A percentile compares a stretch with the other conserved stretches of the same genome.
These are phyloP conservation scores for Colletotrichum tropicicola DNA, from an alignment of 2,329 filamentous ascomycete genomes.

Conservation along the genomic window DNA sequence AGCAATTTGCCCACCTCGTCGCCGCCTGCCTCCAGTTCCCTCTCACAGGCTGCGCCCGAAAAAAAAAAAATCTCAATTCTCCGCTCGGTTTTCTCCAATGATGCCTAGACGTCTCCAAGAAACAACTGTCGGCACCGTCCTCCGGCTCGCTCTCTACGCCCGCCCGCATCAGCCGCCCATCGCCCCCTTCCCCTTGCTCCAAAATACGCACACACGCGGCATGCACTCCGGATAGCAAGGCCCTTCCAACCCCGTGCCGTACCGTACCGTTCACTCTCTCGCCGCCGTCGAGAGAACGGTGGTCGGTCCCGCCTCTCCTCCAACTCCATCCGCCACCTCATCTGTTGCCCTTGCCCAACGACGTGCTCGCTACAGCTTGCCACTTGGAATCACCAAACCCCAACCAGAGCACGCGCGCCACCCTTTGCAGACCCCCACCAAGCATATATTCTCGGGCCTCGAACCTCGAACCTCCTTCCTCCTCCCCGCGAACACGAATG, in stretches of 20 bases:
- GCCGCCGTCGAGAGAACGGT: not conserved
- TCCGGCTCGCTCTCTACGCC: not conserved
- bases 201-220: not conserved
- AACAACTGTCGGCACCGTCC: not conserved
- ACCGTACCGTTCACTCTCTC: not conserved
- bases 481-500: not conserved
- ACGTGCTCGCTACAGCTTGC: slow-evolving; percentile 4
- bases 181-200: not conserved
- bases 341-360: not conserved
- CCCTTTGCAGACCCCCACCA: not conserved
- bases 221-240: not conserved
- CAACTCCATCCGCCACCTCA: not conserved
- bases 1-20: slow-evolving; percentile 17
- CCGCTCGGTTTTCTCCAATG: slow-evolving; percentile 5
- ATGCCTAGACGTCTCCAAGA: not conserved
- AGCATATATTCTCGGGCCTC: not conserved
- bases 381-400: not conserved
- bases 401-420: not conserved
- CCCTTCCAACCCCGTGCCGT: not conserved
- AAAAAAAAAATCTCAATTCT: slow-evolving; percentile 12
- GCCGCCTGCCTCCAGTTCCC: slow-evolving; percentile 1
- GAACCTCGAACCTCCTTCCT: not conserved
- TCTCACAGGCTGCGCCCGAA: not conserved
- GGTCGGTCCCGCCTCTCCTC: not conserved
- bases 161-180: not conserved